Evolutionary conservation across 2,329 filamentous ascomycete genomes (phyloP).

Genomic region (Corniculantispora saksenae): DNA sequence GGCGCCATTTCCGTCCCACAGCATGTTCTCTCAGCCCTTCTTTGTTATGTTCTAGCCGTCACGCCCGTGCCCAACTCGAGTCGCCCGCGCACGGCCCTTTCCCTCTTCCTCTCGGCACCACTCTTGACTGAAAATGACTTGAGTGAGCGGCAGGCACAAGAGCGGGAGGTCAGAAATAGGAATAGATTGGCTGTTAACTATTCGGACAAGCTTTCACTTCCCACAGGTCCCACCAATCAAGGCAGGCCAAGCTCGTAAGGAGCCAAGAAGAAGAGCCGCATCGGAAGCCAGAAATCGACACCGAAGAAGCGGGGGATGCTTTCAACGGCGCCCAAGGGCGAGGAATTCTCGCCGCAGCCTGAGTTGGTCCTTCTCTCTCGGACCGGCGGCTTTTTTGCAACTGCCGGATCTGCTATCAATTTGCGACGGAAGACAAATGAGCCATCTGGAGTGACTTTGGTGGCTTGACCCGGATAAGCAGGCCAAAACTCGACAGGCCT

Average conservation of each 20-base stretch:
- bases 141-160: background rate
- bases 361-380: background rate
- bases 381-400: background rate
- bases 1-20: background rate
- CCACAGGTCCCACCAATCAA: background rate
- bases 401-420: background rate
- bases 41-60: background rate
- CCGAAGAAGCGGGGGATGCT: background rate
- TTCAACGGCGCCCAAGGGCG: background rate
- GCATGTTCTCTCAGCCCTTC: background rate
- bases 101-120: background rate
- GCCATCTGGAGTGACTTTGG: background rate
- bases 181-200: background rate
- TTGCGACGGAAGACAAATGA: background rate
- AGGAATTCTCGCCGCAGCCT: background rate
- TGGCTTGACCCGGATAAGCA: background rate
- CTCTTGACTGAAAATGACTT: background rate
- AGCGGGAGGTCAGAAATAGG: background rate
- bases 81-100: slow-evolving; percentile 14
- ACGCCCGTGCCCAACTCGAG: slow-evolving; percentile 8
- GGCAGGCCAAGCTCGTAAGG: background rate
- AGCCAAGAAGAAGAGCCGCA: background rate
- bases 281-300: background rate
- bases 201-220: background rate
- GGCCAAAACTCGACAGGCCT: background rate